Evolutionary conservation across 768 basidiomycete species (phyloP), one percentile per base, ranked within the genome.

Genomic region (Trametes gibbosa): DNA sequence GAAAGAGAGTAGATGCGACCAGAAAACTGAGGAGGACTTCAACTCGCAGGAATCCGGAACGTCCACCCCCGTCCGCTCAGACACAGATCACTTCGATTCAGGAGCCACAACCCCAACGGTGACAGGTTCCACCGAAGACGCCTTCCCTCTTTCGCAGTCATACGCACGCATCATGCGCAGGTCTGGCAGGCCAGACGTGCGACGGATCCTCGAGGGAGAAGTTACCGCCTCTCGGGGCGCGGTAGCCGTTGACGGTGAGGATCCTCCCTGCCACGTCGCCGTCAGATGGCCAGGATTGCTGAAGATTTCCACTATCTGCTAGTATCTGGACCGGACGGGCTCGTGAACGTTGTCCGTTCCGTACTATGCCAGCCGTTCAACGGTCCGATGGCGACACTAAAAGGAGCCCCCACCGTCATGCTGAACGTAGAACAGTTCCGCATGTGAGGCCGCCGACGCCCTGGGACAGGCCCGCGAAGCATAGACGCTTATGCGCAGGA

Each of bases 241-340:
- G 9, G 68, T 73, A 7, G 68, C 72, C 16, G 70, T 73, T 7
- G 69, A 73, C 56, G 68, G 72, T 73, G 46, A 51, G 66, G 58
- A 32, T 10, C 10, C 10, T 10, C 10, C 10, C 29, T 37, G 46
- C 25, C 51, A n/a, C 42, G 23, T 27, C 4, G 25, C 25, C 23
- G 35, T n/a, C 12, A 29, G 23, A 17, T 16, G 25, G 1, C 25
- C 6, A 6, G n/a, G 32, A 2, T 34, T 10, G 29, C 48, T 53
- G n/a, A 45, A n/a, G 13, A 12, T 35, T 14, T 17, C 16, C 13
- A 1, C 9, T 6, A 5, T 25, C 14, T 13, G 29, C n/a, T 56
- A 70, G 68, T 70, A 19, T 65, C 66, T 25, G 69, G 69, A 5
- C 69, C 69, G 13, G 49, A 60, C 39, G 35, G 51, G 13, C 52